phyloP scores from a whole-genome alignment of 1,284 basidiomycete genomes.

The Ustilago esculenta region DNA sequence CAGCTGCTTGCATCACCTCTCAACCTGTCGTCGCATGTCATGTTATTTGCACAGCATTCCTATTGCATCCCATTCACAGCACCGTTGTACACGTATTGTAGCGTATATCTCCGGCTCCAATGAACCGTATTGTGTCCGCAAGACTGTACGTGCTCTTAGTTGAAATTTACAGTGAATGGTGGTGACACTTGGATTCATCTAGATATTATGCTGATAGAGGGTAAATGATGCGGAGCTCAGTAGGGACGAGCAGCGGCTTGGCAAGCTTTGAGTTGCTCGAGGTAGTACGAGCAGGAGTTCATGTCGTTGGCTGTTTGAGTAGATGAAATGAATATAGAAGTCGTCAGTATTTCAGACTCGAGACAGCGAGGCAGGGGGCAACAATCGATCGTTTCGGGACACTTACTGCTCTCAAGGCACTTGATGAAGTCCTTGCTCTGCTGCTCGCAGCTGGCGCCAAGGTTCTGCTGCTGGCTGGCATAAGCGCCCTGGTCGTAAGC shows the following conservation, averaged over 20 bases:
- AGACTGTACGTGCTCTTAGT: too few species aligned
- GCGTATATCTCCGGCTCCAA: not conserved
- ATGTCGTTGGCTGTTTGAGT: constrained; percentile 69
- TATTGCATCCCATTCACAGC: not conserved
- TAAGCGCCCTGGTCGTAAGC: constrained; percentile 36
- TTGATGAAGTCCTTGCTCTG: constrained; percentile 70
- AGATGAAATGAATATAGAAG: too few species aligned
- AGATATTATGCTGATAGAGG: constrained; percentile 8
- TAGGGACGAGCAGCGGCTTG: constrained; percentile 64
- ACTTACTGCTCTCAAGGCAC: constrained; percentile 61
- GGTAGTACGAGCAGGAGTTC: constrained; percentile 72
- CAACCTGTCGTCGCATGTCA: not conserved
- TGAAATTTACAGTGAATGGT: too few species aligned
- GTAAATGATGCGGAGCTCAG: constrained; percentile 24
- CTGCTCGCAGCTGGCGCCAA: constrained; percentile 70
- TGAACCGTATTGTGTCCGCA: not conserved
- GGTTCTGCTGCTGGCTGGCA: constrained; percentile 39
- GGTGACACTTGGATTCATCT: constrained; percentile 28
- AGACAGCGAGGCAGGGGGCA: not conserved
- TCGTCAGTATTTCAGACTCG: not conserved
- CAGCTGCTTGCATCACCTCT: not conserved
- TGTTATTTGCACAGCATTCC: constrained; percentile 5
- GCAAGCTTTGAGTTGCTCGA: constrained; percentile 69
- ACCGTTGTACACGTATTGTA: constrained; percentile 1
- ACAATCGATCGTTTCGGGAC: not conserved